Percentiles rank a stretch among this genome's conserved stretches.
Evolutionary conservation across 2,329 filamentous ascomycete genomes (phyloP).

Genomic region (Stachybotrys echinatus): DNA sequence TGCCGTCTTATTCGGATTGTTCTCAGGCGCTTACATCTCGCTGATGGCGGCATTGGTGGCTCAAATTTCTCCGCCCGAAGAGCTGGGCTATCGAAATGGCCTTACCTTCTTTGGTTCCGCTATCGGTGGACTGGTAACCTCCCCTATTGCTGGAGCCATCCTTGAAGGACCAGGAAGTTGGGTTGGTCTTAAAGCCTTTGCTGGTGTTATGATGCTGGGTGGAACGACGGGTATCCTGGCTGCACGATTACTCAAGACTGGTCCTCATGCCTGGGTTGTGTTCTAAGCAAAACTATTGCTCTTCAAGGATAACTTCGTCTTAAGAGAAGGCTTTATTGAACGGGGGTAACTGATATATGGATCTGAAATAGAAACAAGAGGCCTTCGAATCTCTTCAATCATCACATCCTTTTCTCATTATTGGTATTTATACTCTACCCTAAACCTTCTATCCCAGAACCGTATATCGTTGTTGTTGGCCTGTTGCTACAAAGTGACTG

Average conservation of each 20-base stretch:
- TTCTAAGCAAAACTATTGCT: not conserved
- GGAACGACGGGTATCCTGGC: not conserved
- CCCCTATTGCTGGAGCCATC: not conserved
- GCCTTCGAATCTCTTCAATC: no score
- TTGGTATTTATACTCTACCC: no score
- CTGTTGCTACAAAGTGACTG: no score
- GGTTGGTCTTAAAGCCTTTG: not conserved
- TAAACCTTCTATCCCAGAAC: no score
- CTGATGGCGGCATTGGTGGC: slow-evolving; percentile 24
- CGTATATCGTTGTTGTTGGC: no score
- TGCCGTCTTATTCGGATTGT: slow-evolving; percentile 24
- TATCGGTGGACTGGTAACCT: slow-evolving; percentile 6
- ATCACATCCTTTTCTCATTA: no score
- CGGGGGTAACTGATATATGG: no score
- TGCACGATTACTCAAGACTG: not conserved
- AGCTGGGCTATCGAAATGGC: slow-evolving; percentile 51
- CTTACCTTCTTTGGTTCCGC: slow-evolving; percentile 8
- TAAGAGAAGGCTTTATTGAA: no score
- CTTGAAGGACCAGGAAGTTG: not conserved
- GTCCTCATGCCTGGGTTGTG: not conserved
- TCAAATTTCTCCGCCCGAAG: slow-evolving; percentile 48
- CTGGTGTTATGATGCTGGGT: slow-evolving; percentile 1
- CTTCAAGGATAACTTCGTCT: not conserved
- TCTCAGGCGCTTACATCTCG: slow-evolving; percentile 26
- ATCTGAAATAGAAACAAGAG: no score